Conservation (phyloP, 352 stramenopile genomes). For the Pythium scleroteichum region DNA sequence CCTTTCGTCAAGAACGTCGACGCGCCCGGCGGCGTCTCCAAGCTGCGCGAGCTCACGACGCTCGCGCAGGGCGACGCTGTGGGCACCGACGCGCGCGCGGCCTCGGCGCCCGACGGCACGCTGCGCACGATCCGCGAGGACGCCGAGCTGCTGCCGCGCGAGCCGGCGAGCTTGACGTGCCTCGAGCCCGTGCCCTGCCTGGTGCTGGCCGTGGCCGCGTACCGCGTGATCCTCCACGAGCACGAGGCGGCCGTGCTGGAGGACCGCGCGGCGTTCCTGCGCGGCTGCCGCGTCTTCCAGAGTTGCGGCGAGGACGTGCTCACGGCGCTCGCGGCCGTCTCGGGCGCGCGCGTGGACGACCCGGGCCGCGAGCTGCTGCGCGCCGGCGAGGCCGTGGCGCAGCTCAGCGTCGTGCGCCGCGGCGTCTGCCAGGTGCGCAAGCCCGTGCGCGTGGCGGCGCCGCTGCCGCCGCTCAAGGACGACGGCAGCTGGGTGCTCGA, state of each 20-base stretch:
- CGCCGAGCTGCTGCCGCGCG: constrained; percentile 24
- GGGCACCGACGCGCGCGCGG: constrained; percentile 44
- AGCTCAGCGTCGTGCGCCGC: constrained; percentile 67
- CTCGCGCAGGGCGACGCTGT: constrained; percentile 60
- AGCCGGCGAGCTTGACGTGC: constrained; percentile 50
- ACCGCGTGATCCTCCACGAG: constrained; percentile 48
- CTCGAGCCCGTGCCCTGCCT: constrained; percentile 62
- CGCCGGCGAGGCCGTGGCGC: constrained; percentile 56
- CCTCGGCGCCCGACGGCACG: constrained; percentile 38
- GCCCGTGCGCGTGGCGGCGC: constrained; percentile 36
- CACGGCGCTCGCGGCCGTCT: constrained; percentile 43
- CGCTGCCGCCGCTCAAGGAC: constrained; percentile 10
- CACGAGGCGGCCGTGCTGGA: constrained; percentile 49
- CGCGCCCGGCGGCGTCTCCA: constrained; percentile 39
- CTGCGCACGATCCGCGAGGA: constrained; percentile 27
- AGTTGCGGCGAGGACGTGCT: constrained; percentile 56
- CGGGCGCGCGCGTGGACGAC: constrained; percentile 52
- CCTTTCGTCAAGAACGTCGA: constrained; percentile 49
- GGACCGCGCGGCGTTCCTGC: constrained; percentile 54
- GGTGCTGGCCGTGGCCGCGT: constrained; percentile 45
- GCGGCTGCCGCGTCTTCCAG: constrained; percentile 64
- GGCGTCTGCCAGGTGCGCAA: constrained; percentile 75
- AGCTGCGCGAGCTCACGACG: constrained; percentile 53
- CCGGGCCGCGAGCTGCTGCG: constrained; percentile 52
- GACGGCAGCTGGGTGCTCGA: constrained; percentile 78